phyloP scores from a whole-genome alignment of 1,284 basidiomycete genomes.

The Malassezia nana region DNA sequence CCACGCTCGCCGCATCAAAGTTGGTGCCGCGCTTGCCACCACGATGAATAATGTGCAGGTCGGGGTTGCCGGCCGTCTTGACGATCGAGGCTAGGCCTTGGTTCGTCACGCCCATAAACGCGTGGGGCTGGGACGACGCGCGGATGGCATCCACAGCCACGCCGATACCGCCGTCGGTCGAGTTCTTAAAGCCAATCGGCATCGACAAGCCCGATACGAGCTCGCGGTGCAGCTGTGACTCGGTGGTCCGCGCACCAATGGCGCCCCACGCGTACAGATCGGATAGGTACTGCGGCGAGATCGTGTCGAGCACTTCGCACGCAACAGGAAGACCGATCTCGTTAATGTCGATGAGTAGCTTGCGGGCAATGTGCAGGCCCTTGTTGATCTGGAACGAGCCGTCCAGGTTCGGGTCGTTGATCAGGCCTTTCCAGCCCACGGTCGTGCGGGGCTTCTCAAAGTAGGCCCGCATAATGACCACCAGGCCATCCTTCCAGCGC shows the following conservation, averaged over 20 bases:
- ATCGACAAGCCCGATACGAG: constrained; percentile 46
- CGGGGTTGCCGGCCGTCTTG: constrained; percentile 73
- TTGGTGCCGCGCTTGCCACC: constrained; percentile 50
- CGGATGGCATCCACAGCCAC: constrained; percentile 48
- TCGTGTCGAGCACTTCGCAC: constrained; percentile 72
- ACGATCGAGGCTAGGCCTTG: constrained; percentile 76
- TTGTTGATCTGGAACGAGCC: constrained; percentile 95
- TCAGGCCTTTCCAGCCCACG: constrained; percentile 61
- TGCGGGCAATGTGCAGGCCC: constrained; percentile 66
- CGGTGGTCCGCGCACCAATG: constrained; percentile 87
- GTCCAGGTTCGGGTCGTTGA: constrained; percentile 71
- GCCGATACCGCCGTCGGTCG: constrained; percentile 71
- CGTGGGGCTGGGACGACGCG: constrained; percentile 38
- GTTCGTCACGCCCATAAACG: constrained; percentile 47
- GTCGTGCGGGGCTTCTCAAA: constrained; percentile 74
- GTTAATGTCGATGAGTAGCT: constrained; percentile 79
- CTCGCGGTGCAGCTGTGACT: constrained; percentile 51
- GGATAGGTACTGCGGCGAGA: constrained; percentile 54
- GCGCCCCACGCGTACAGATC: constrained; percentile 87
- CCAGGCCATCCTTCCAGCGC: constrained; percentile 61
- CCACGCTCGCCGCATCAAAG: constrained; percentile 61
- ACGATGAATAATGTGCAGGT: constrained; percentile 47
- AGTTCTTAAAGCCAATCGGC: constrained; percentile 85
- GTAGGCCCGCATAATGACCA: constrained; percentile 92
- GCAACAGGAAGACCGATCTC: constrained; percentile 81